phyloP scores from a whole-genome alignment of 1,139 yeast genomes.

The Blastobotrys serpentis region DNA sequence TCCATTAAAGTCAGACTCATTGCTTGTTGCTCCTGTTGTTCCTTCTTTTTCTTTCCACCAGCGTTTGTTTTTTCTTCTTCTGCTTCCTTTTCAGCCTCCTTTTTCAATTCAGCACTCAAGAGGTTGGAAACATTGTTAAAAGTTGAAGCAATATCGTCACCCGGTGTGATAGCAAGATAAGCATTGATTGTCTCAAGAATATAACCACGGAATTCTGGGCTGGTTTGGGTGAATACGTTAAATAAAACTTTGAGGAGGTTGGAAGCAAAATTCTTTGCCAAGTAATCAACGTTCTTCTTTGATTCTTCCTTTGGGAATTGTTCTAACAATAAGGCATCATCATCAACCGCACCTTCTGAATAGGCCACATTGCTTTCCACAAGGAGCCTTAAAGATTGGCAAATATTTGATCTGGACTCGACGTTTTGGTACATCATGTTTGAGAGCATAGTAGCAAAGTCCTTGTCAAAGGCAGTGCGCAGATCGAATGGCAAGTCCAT shows the following conservation, averaged over 20 bases:
- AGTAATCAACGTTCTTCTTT: conserved; percentile 54
- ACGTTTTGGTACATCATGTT: conserved; percentile 71
- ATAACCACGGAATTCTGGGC: conserved; percentile 78
- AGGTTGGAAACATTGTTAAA: conserved; percentile 84
- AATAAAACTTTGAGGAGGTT: conserved; percentile 83
- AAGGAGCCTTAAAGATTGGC: conserved; percentile 73
- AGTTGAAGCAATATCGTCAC: conserved; percentile 65
- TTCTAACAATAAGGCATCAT: conserved; percentile 58
- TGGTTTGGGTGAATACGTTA: conserved; percentile 85
- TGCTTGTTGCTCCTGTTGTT: conserved; percentile 40
- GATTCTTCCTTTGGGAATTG: conserved; percentile 61
- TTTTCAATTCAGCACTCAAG: conserved; percentile 69
- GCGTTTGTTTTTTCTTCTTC: conserved; percentile 20
- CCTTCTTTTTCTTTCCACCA: conserved; percentile 23
- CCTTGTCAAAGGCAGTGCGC: conserved; percentile 59
- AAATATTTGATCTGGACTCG: conserved; percentile 71
- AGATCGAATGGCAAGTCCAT: conserved; percentile 85
- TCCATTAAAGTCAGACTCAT: conserved; percentile 88
- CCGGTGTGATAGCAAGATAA: conserved; percentile 68
- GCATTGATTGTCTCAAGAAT: conserved; percentile 83
- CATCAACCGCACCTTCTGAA: conserved; percentile 54
- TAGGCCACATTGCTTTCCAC: conserved; percentile 73
- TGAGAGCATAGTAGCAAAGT: conserved; percentile 76
- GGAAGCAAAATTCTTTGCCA: conserved; percentile 60
- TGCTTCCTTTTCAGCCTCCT: conserved; percentile 30